Conservation (phyloP, 2,329 filamentous ascomycete genomes). For the Tympanopsis confertula region DNA sequence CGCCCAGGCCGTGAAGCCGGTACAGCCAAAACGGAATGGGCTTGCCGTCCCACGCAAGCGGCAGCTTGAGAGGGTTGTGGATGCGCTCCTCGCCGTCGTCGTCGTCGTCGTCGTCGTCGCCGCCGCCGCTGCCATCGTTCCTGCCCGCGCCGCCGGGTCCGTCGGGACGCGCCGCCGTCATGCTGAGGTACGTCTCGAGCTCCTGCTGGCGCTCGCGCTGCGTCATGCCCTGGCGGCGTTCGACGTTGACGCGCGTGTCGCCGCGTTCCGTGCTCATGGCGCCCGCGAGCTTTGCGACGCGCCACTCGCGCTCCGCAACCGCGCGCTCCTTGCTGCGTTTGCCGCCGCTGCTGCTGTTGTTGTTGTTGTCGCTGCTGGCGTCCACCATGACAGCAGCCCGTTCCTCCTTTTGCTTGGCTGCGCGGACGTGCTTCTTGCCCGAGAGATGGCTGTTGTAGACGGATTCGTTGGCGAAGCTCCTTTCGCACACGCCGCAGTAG, state of each 20-base stretch:
- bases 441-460: conserved; percentile 59
- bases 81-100: conserved; percentile 52
- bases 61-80: conserved; percentile 65
- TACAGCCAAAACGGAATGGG: conserved; percentile 72
- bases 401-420: conserved; percentile 33
- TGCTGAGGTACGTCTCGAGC: conserved; percentile 49
- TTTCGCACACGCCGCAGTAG: conserved; percentile 61
- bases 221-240: conserved; percentile 65
- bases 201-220: conserved; percentile 65
- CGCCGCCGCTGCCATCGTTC: conserved; percentile 21
- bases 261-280: conserved; percentile 53
- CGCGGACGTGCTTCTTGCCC: conserved; percentile 62
- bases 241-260: conserved; percentile 63
- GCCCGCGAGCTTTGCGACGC: conserved; percentile 49
- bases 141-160: conserved; percentile 12
- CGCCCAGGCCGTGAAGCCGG: conserved; percentile 65
- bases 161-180: conserved; percentile 39
- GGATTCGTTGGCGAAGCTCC: conserved; percentile 62
- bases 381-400: conserved; percentile 11
- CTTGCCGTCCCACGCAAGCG: conserved; percentile 66
- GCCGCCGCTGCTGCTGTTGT: conserved; percentile 6
- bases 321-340: conserved; percentile 52
- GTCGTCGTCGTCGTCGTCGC: conserved; percentile 40
- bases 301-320: conserved; percentile 58
- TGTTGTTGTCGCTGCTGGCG: conserved; percentile 8